These are phyloP conservation scores for Talaromyces sp. DNA, from an alignment of 2,329 filamentous ascomycete genomes.

Conservation along the genomic window DNA sequence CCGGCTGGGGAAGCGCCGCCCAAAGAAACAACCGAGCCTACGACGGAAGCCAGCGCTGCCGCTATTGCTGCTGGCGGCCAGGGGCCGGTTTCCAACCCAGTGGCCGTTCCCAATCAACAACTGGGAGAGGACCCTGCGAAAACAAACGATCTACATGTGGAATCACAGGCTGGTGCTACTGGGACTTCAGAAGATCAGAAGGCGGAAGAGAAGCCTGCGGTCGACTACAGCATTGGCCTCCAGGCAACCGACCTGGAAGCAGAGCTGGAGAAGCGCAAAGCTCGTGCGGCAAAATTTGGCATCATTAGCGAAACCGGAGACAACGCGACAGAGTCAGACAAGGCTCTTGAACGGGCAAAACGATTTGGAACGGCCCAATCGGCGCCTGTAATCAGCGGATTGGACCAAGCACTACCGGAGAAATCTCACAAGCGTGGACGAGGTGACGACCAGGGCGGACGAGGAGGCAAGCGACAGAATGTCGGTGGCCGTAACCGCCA, in stretches of 20 bases:
- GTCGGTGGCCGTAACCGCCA: conserved; percentile 29
- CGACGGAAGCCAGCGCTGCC: conserved; percentile 26
- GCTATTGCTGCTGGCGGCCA: conserved; percentile 35
- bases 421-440: conserved; percentile 37
- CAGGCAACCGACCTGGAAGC: conserved; percentile 40
- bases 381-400: conserved; percentile 27
- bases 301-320: conserved; percentile 37
- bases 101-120: conserved; percentile 36
- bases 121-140: conserved; percentile 32
- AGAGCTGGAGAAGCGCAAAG: conserved; percentile 45
- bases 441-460: conserved; percentile 31
- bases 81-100: conserved; percentile 32
- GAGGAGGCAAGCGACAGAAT: conserved; percentile 39
- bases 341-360: conserved; percentile 42
- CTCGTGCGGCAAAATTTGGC: conserved; percentile 46
- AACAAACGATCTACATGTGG: conserved; percentile 33
- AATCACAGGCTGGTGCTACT: conserved; percentile 20
- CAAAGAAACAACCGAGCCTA: conserved; percentile 22
- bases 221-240: conserved; percentile 38
- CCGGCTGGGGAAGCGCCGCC: conserved; percentile 22
- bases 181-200: conserved; percentile 16
- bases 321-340: conserved; percentile 37
- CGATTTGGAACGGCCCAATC: conserved; percentile 36
- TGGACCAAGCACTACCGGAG: conserved; percentile 45
- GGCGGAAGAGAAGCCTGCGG: conserved; percentile 28